phyloP scores from a whole-genome alignment of 805 yeast genomes.

The Saccharomycopsis sp. region DNA sequence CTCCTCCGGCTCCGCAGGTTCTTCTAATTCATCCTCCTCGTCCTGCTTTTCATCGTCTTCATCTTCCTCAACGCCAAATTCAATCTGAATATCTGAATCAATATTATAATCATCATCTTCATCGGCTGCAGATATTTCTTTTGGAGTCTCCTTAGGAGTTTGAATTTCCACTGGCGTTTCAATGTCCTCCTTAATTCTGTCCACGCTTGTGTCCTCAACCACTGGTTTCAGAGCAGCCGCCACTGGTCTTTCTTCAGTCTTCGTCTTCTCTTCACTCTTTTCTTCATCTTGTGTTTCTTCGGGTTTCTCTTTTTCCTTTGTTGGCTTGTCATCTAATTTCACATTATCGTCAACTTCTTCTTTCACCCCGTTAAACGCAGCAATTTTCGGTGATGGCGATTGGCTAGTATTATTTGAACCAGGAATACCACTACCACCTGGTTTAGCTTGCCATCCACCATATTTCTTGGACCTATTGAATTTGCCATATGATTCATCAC shows the following conservation, averaged over 20 bases:
- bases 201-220: not conserved
- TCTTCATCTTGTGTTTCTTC: not conserved
- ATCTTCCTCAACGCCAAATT: constrained; percentile 21
- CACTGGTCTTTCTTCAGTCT: not conserved
- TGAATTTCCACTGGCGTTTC: not conserved
- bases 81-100: constrained; percentile 21
- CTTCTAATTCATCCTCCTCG: constrained; percentile 17
- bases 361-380: not conserved
- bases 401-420: not conserved
- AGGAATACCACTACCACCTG: not conserved
- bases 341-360: constrained; percentile 3
- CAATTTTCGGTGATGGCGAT: not conserved
- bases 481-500: constrained; percentile 2
- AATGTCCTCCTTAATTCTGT: not conserved
- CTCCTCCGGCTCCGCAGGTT: constrained; percentile 4
- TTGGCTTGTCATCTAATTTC: constrained; percentile 1
- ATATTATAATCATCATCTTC: constrained; percentile 11
- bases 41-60: constrained; percentile 15
- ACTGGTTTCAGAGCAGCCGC: not conserved
- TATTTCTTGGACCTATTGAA: constrained; percentile 4
- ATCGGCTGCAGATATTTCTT: not conserved
- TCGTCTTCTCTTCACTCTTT: not conserved
- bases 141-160: not conserved
- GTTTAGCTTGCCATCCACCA: constrained; percentile 2
- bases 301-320: not conserved